phyloP scores from a whole-genome alignment of 2,329 filamentous ascomycete species.

The Rhinocladiella similis region DNA sequence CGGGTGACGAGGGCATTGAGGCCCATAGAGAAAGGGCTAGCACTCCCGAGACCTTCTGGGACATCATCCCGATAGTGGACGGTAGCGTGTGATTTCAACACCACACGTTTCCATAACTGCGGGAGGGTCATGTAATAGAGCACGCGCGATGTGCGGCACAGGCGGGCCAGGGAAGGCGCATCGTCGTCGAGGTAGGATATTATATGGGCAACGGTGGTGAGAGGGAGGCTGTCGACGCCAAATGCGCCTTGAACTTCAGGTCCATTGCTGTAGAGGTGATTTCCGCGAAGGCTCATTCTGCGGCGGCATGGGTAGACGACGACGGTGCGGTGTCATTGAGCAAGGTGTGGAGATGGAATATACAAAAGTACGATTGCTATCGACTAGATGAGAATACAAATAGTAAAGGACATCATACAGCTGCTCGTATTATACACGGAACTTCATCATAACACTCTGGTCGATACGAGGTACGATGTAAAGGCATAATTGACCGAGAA shows the following conservation, averaged over 20 bases:
- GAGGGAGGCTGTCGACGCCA: constrained; percentile 43
- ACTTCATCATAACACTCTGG: no score
- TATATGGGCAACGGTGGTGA: constrained; percentile 60
- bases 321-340: constrained; percentile 1
- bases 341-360: neutral
- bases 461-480: no score
- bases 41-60: constrained; percentile 62
- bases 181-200: constrained; percentile 59
- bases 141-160: constrained; percentile 61
- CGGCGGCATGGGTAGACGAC: constrained; percentile 11
- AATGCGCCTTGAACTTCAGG: constrained; percentile 24
- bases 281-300: constrained; percentile 22
- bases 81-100: constrained; percentile 57
- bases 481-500: no score
- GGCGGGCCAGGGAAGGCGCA: constrained; percentile 57
- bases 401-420: no score
- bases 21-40: constrained; percentile 64
- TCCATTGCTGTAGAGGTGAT: constrained; percentile 22
- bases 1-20: constrained; percentile 62
- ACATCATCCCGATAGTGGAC: constrained; percentile 58
- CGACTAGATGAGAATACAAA: neutral
- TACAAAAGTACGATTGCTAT: neutral
- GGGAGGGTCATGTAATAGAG: constrained; percentile 66
- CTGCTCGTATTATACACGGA: no score
- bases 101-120: constrained; percentile 59